These are phyloP conservation scores for Flueggea neowawraea DNA, from an alignment of 441 rosid genomes.

Conservation along the genomic window DNA sequence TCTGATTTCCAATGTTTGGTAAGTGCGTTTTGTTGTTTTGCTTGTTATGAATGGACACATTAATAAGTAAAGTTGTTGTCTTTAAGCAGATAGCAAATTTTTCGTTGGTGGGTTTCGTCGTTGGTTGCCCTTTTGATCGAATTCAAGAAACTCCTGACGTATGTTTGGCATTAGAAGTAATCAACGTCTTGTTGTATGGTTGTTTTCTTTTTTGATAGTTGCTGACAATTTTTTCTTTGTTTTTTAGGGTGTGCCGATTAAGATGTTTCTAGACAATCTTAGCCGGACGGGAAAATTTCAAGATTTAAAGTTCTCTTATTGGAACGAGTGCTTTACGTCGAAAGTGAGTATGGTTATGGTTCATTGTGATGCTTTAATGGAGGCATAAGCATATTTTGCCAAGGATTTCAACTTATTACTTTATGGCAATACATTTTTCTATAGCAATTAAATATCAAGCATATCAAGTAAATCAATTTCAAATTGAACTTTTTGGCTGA, in stretches of 20 bases:
- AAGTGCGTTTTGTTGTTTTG: conserved; percentile 12
- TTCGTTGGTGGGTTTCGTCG: conserved; percentile 62
- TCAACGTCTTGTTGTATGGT: neutral
- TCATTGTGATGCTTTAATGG: neutral
- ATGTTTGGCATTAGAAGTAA: conserved; percentile 22
- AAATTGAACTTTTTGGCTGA: too few relatives aligned
- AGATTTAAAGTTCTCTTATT: conserved; percentile 63
- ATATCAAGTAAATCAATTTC: too few relatives aligned
- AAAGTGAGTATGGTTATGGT: conserved; percentile 39
- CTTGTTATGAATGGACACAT: too few relatives aligned
- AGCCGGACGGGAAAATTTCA: conserved; percentile 57
- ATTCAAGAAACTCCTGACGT: conserved; percentile 29
- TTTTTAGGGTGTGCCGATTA: conserved; percentile 52
- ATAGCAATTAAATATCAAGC: too few relatives aligned
- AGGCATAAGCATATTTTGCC: too few relatives aligned
- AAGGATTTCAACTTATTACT: too few relatives aligned
- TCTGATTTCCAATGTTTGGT: conserved; percentile 72
- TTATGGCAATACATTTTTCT: too few relatives aligned
- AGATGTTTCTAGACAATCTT: conserved; percentile 70
- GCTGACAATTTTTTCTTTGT: neutral
- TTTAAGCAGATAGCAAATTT: conserved; percentile 59
- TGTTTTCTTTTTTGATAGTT: too few relatives aligned
- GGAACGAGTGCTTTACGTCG: conserved; percentile 80
- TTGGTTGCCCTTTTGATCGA: conserved; percentile 67
- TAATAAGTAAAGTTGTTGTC: neutral